Evolutionary conservation across 192 early-diverging fungal genomes (phyloP).

Genomic region (Coemansia guatemalensis): DNA sequence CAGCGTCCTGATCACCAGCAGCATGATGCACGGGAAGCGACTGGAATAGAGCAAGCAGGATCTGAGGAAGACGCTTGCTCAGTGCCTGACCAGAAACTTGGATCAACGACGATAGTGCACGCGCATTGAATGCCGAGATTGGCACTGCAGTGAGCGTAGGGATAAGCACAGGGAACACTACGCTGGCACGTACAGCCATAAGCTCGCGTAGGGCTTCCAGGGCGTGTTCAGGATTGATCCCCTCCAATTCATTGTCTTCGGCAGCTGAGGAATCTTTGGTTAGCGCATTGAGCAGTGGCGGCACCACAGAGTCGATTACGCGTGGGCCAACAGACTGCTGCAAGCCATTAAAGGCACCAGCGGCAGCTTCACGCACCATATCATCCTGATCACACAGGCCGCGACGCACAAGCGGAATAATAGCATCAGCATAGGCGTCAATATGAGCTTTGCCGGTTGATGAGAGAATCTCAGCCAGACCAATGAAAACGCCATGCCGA

Average conservation of each 20-base stretch:
- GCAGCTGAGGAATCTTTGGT: conserved; percentile 21
- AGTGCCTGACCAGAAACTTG: conserved; percentile 81
- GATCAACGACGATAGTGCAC: conserved; percentile 83
- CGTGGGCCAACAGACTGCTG: conserved; percentile 89
- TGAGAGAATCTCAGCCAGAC: conserved; percentile 87
- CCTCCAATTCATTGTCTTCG: conserved; percentile 14
- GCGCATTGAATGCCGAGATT: conserved; percentile 90
- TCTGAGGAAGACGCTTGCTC: conserved; percentile 76
- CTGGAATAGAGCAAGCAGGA: conserved; percentile 80
- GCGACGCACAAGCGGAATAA: conserved; percentile 76
- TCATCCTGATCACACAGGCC: conserved; percentile 84
- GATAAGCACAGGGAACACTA: conserved; percentile 98
- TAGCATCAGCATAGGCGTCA: conserved; percentile 81
- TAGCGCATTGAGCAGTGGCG: conserved; percentile 82
- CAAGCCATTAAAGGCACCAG: conserved; percentile 87
- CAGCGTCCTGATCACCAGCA: conserved; percentile 50
- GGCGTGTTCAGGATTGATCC: conserved; percentile 61
- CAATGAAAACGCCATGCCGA: conserved; percentile 92
- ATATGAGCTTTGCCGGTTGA: conserved; percentile 80
- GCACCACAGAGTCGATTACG: conserved; percentile 91
- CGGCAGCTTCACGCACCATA: conserved; percentile 92
- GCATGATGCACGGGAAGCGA: conserved; percentile 70
- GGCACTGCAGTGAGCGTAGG: conserved; percentile 89
- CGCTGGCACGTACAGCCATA: conserved; percentile 94
- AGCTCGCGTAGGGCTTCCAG: conserved; percentile 96